Percentiles rank a stretch among this genome's conserved stretches.
These are phyloP conservation scores for Dissophora ornata DNA, from an alignment of 192 early-diverging fungal species.

Conservation along the genomic window DNA sequence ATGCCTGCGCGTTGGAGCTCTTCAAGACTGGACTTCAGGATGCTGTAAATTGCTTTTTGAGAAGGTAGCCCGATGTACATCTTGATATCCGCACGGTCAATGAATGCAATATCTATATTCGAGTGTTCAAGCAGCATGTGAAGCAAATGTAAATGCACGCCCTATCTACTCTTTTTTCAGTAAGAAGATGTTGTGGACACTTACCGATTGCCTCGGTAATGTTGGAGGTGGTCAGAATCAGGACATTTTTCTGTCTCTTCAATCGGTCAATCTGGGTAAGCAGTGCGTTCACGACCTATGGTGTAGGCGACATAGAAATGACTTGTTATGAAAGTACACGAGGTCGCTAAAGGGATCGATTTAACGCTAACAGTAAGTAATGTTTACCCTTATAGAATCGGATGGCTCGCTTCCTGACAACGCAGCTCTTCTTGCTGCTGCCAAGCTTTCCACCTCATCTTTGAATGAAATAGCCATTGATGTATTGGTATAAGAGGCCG, in stretches of 20 bases:
- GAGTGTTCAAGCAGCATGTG: neutral
- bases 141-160: too few relatives aligned
- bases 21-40: constrained; percentile 61
- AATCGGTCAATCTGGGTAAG: constrained; percentile 79
- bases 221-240: constrained; percentile 79
- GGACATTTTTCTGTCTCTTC: constrained; percentile 66
- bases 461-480: neutral
- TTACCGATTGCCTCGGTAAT: constrained; percentile 74
- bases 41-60: constrained; percentile 63
- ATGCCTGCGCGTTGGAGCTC: constrained; percentile 65
- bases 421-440: constrained; percentile 71
- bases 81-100: constrained; percentile 78
- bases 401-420: constrained; percentile 73
- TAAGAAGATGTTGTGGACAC: too few relatives aligned
- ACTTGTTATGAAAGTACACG: neutral
- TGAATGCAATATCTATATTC: constrained; percentile 64
- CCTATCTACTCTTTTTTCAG: too few relatives aligned
- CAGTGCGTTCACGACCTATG: constrained; percentile 70
- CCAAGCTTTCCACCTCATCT: constrained; percentile 82
- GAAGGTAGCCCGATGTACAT: constrained; percentile 66
- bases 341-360: too few relatives aligned
- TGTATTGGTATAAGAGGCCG: too few relatives aligned
- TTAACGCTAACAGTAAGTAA: too few relatives aligned
- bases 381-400: constrained; percentile 71
- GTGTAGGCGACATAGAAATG: neutral